phyloP scores from a whole-genome alignment of 2,329 filamentous ascomycete species.

The Botrytis tulipae region DNA sequence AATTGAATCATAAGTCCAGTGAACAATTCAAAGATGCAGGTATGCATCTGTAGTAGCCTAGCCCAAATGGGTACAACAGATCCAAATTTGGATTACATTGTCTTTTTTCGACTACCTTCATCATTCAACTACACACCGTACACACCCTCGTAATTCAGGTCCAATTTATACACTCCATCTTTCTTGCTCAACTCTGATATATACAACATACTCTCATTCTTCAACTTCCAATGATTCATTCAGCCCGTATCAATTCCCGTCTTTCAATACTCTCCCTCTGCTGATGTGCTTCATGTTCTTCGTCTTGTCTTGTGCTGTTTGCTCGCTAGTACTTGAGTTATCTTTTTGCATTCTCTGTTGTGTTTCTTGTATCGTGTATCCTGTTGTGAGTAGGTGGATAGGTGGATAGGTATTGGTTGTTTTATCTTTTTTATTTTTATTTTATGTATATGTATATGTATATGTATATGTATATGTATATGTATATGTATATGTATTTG shows the following conservation, averaged over 20 bases:
- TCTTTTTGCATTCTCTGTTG: no score
- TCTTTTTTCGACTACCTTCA: background rate
- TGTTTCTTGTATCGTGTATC: no score
- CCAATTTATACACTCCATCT: background rate
- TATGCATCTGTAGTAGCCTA: background rate
- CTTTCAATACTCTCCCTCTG: background rate
- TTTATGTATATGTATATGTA: no score
- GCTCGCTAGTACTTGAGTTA: background rate
- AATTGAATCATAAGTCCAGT: background rate
- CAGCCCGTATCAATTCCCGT: fast-evolving
- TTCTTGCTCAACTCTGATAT: background rate
- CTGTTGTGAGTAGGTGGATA: no score
- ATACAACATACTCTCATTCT: background rate
- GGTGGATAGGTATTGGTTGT: no score
- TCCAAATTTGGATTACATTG: background rate
- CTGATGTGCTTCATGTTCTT: background rate
- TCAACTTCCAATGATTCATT: background rate
- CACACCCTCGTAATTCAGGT: background rate
- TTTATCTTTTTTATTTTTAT: no score
- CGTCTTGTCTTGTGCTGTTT: background rate
- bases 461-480: no score
- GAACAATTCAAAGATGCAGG: background rate
- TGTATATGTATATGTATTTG: no score
- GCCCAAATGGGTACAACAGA: background rate
- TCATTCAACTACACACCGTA: background rate